These are phyloP conservation scores for Catunica adiposa DNA, from an alignment of 2,329 filamentous ascomycete species.

Conservation along the genomic window DNA sequence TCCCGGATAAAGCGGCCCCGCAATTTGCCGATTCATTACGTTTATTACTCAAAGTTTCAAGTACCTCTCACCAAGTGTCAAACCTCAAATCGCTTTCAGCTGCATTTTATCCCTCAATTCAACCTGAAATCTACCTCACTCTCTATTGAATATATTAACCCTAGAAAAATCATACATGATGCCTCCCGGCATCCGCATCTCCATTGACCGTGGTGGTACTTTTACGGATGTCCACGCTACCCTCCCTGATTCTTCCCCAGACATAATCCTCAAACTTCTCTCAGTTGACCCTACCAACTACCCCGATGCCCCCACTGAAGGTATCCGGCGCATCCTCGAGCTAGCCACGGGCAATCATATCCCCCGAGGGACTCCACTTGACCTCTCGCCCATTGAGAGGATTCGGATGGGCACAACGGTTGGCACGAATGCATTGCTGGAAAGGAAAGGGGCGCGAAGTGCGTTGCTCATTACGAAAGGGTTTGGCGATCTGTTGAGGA, in stretches of 20 bases:
- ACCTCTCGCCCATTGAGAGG: slow-evolving; percentile 70
- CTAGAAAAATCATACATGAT: not conserved
- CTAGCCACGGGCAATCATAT: slow-evolving; percentile 61
- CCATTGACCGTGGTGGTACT: slow-evolving; percentile 68
- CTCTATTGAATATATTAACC: no score
- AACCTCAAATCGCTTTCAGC: no score
- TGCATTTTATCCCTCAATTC: not conserved
- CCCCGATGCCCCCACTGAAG: slow-evolving; percentile 76
- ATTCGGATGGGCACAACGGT: slow-evolving; percentile 96
- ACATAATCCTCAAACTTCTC: slow-evolving; percentile 72
- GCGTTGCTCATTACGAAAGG: slow-evolving; percentile 76
- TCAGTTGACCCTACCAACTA: slow-evolving; percentile 87
- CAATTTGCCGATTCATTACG: no score
- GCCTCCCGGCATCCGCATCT: slow-evolving; percentile 48
- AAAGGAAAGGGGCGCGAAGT: slow-evolving; percentile 78
- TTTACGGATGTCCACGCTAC: slow-evolving; percentile 90
- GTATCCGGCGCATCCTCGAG: slow-evolving; percentile 71
- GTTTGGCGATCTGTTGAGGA: slow-evolving; percentile 73
- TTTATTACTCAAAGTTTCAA: no score
- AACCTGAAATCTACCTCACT: not conserved
- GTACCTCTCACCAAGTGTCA: no score
- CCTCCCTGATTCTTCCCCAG: slow-evolving; percentile 49
- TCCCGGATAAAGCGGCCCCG: no score
- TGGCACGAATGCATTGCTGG: slow-evolving; percentile 78
- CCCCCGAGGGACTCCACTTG: slow-evolving; percentile 65